Percentiles rank a stretch among this genome's conserved stretches.
Evolutionary conservation across 2,329 filamentous ascomycete genomes (phyloP).

Genomic region (Saccharata proteae): DNA sequence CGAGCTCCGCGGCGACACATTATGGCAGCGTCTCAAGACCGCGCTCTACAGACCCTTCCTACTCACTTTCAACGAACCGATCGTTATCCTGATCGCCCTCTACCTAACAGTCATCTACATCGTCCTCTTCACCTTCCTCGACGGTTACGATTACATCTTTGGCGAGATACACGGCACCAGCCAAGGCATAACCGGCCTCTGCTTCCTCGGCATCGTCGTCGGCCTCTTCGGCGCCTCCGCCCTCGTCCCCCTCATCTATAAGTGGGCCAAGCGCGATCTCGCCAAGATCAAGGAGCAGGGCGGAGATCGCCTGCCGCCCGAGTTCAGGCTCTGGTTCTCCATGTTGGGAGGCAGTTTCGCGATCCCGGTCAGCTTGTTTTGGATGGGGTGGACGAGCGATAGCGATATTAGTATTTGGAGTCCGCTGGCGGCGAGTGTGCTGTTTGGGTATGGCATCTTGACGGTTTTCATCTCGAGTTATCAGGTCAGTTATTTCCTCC

Average conservation of each 20-base stretch:
- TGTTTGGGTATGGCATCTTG: constrained; percentile 40
- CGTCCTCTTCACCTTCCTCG: constrained; percentile 42
- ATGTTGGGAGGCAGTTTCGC: constrained; percentile 37
- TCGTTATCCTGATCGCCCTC: constrained; percentile 36
- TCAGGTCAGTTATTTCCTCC: constrained; percentile 13
- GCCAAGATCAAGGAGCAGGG: constrained; percentile 28
- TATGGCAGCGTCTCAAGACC: constrained; percentile 22
- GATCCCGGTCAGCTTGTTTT: constrained; percentile 42
- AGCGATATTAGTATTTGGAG: constrained; percentile 37
- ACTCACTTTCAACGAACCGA: constrained; percentile 28
- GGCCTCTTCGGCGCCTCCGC: constrained; percentile 26
- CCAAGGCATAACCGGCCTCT: constrained; percentile 32
- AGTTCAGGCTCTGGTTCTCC: constrained; percentile 41
- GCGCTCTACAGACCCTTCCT: constrained; percentile 31
- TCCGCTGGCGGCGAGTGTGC: constrained; percentile 34
- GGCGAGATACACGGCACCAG: constrained; percentile 35
- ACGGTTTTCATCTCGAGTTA: constrained; percentile 38
- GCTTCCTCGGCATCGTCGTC: constrained; percentile 36
- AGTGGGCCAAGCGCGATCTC: constrained; percentile 31
- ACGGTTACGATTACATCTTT: constrained; percentile 41
- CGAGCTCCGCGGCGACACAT: constrained; percentile 30
- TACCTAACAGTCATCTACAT: constrained; percentile 44
- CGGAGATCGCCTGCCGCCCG: constrained; percentile 32
- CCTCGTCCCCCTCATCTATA: constrained; percentile 34
- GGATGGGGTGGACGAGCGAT: constrained; percentile 45